Evolutionary conservation across 2,329 filamentous ascomycete genomes (phyloP).

Genomic region (Colletotrichum sidae): DNA sequence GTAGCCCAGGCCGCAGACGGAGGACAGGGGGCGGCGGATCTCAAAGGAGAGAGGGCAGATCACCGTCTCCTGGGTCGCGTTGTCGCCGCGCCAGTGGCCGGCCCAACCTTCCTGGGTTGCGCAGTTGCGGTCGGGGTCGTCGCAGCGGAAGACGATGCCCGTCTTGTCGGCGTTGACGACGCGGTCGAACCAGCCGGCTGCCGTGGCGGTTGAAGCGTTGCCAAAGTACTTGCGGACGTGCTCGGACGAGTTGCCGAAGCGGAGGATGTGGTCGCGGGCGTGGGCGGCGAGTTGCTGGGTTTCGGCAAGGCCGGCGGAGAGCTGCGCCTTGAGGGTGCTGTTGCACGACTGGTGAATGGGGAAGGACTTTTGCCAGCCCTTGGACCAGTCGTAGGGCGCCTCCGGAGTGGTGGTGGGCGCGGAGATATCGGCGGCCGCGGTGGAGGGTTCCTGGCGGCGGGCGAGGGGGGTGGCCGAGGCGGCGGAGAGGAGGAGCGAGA

Average conservation of each 20-base stretch:
- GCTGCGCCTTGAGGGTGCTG: constrained; percentile 66
- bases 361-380: constrained; percentile 49
- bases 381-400: constrained; percentile 47
- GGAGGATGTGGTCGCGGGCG: constrained; percentile 71
- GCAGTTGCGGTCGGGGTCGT: constrained; percentile 76
- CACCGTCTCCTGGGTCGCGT: constrained; percentile 75
- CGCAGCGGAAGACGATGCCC: constrained; percentile 73
- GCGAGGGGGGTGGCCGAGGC: constrained; percentile 44
- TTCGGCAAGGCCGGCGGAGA: constrained; percentile 68
- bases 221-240: constrained; percentile 77
- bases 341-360: constrained; percentile 76
- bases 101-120: constrained; percentile 65
- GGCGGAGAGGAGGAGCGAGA: constrained; percentile 42
- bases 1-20: constrained; percentile 73
- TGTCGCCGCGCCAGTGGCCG: constrained; percentile 75
- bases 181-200: constrained; percentile 72
- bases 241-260: constrained; percentile 66
- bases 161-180: constrained; percentile 68
- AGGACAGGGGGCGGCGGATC: constrained; percentile 66
- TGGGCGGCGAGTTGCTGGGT: constrained; percentile 68
- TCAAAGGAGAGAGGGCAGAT: constrained; percentile 74
- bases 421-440: constrained; percentile 39
- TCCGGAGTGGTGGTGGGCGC: constrained; percentile 39
- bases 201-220: constrained; percentile 64
- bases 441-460: constrained; percentile 37